Conservation (phyloP, 257 asterid species). For the Fraxinus quadrangulata region DNA sequence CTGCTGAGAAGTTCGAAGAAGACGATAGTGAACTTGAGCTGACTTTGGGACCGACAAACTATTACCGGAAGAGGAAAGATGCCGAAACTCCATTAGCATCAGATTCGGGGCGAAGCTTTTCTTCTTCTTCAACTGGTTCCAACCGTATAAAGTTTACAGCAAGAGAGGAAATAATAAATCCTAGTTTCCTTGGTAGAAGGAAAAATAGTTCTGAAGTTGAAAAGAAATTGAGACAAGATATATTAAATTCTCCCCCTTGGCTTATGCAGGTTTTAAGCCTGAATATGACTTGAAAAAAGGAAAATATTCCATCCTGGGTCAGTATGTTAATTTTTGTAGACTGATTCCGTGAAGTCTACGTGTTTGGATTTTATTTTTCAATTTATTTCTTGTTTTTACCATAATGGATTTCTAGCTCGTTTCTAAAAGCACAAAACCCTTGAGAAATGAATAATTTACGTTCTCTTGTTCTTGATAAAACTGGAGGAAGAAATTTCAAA, state of each 20-base stretch:
- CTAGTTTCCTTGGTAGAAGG: conserved; percentile 24
- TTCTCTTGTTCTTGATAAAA: too few species aligned
- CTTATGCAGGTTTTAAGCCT: conserved; percentile 48
- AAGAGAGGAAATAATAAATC: conserved; percentile 20
- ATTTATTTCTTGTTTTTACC: too few species aligned
- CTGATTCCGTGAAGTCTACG: not conserved
- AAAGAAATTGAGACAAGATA: conserved; percentile 40
- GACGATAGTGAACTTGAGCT: conserved; percentile 50
- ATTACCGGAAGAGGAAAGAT: conserved; percentile 26
- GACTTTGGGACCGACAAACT: conserved; percentile 43
- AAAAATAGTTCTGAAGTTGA: conserved; percentile 30
- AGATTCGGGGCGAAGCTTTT: conserved; percentile 40
- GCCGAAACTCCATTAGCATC: conserved; percentile 20
- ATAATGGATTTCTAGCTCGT: too few species aligned
- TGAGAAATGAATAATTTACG: too few species aligned
- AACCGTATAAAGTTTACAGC: conserved; percentile 28
- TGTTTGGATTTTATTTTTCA: too few species aligned
- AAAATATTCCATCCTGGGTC: not conserved
- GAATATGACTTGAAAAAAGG: conserved; percentile 26
- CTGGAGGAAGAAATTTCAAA: too few species aligned
- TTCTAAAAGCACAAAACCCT: too few species aligned
- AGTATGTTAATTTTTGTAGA: not conserved
- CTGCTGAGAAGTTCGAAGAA: conserved; percentile 13
- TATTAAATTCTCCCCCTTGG: conserved; percentile 42
- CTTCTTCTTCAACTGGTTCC: conserved; percentile 46